Base-by-base conservation (phyloP, 352 stramenopile genomes). In the Pythium utonaiense region DNA sequence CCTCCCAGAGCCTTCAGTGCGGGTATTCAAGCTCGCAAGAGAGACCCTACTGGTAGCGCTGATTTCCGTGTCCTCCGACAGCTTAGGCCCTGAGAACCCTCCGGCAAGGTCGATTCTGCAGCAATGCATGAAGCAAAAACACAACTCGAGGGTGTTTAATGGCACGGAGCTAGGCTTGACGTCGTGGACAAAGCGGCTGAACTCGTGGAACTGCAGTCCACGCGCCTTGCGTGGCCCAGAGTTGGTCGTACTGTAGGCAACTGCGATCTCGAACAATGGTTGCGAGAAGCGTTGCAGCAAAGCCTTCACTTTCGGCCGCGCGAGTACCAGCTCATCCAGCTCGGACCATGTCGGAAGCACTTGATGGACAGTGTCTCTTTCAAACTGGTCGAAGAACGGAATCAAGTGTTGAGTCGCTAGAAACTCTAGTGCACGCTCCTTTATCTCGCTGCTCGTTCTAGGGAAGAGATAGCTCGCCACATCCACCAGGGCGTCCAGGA, bases 401-500 rank as follows among this genome's bases (percentile, higher is more conserved):
- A 87, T 70, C 13, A 90, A 50, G 16, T 71, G 55, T 25, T 73
- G 27, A 0, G 40, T 69, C 12, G 69, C 57, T 22, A 87, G 57
- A 51, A 66, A 65, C 49, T 83, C 70, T 8, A 88, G 68, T 0
- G 76, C 65, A 16, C 51, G 13, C 34, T 82, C 71, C 50, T 74
- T 80, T 7, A 67, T 64, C 0, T 36, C 42, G n/a, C 2, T 48
- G 25, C 36, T 45, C 9, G 62, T 47, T 38, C 72, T 75, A 0
- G 70, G 69, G 31, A 77, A 74, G 62, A 83, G 53, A 22, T 74
- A 77, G 17, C 41, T 62, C 2, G 75, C 74, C 0, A 89, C 70
- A 16, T 86, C 69, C 9, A 87, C 67, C 1, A 88, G 59, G 12
- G 80, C 78, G 41, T 88, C 77, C 28, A 91, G 59, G 57, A 86